A percentile compares a stretch with the other conserved stretches of the same genome.
Evolutionary conservation across 176 grass and related monocot species (phyloP).

Genomic region (Neostapfia colusana): DNA sequence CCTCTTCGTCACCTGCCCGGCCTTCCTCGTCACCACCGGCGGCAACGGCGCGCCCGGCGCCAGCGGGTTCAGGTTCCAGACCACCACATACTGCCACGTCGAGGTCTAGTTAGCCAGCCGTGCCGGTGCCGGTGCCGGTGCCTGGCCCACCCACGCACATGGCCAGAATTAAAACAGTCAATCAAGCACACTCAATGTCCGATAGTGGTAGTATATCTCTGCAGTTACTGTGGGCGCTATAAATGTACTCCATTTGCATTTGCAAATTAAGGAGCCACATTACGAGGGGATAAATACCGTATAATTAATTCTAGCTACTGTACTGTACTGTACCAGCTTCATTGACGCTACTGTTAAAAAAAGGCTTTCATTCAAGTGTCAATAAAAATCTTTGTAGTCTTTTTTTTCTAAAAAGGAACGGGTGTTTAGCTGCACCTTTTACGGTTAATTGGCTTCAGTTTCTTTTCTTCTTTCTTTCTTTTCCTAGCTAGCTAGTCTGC

Average conservation of each 20-base stretch:
- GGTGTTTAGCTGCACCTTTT: no score
- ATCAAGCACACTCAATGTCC: not conserved
- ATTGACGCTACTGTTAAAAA: no score
- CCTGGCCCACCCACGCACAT: no score
- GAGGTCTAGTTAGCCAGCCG: conserved; percentile 41
- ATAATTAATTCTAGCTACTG: no score
- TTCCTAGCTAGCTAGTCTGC: no score
- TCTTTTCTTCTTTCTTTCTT: no score
- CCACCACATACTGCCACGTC: conserved; percentile 51
- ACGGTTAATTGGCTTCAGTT: no score
- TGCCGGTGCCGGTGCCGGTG: not conserved
- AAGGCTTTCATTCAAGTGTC: conserved; percentile 8
- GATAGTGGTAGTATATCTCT: not conserved
- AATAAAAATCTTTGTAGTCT: conserved; percentile 34
- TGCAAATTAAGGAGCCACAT: conserved; percentile 17
- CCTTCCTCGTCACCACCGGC: conserved; percentile 42
- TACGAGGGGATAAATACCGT: no score
- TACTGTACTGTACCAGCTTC: no score
- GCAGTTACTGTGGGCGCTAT: conserved; percentile 5
- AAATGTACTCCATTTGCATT: conserved; percentile 9
- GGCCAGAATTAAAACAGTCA: not conserved
- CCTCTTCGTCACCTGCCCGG: conserved; percentile 68
- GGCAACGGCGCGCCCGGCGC: conserved; percentile 29
- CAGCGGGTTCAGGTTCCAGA: conserved; percentile 59
- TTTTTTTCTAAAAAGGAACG: no score